Conservation (phyloP, 257 asterid species). For the Ilex asprella region DNA sequence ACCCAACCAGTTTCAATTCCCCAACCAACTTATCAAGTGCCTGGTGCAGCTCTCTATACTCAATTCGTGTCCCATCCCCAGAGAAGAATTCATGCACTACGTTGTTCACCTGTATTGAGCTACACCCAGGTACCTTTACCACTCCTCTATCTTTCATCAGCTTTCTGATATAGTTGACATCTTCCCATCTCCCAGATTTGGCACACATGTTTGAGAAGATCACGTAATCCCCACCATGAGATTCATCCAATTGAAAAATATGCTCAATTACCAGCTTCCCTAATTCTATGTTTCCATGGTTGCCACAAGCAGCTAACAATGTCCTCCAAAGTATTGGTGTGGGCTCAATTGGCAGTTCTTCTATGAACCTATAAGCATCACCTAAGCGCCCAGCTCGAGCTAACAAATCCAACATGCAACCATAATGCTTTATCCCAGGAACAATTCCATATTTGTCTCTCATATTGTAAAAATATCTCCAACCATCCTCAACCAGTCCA, state of each 20-base stretch:
- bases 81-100: slow-evolving; percentile 34
- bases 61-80: slow-evolving; percentile 26
- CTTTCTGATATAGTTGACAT: slow-evolving; percentile 13
- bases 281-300: slow-evolving; percentile 23
- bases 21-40: slow-evolving; percentile 26
- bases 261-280: slow-evolving; percentile 23
- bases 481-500: slow-evolving; percentile 24
- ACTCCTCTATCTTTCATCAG: slow-evolving; percentile 26
- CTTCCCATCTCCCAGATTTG: slow-evolving; percentile 31
- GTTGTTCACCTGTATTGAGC: slow-evolving; percentile 25
- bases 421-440: slow-evolving; percentile 31
- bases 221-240: slow-evolving; percentile 34
- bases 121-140: slow-evolving; percentile 31
- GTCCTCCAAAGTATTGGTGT: slow-evolving; percentile 33
- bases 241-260: slow-evolving; percentile 22
- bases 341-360: slow-evolving; percentile 20
- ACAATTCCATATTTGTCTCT: slow-evolving; percentile 18
- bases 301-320: slow-evolving; percentile 34
- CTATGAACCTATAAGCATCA: slow-evolving; percentile 27
- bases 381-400: slow-evolving; percentile 31
- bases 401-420: slow-evolving; percentile 32
- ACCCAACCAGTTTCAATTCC: slow-evolving; percentile 26
- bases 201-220: slow-evolving; percentile 33
- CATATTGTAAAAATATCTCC: slow-evolving; percentile 22
- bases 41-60: slow-evolving; percentile 25